These are phyloP conservation scores for Saprolegnia parasitica DNA, from an alignment of 352 stramenopile genomes.

Conservation along the genomic window DNA sequence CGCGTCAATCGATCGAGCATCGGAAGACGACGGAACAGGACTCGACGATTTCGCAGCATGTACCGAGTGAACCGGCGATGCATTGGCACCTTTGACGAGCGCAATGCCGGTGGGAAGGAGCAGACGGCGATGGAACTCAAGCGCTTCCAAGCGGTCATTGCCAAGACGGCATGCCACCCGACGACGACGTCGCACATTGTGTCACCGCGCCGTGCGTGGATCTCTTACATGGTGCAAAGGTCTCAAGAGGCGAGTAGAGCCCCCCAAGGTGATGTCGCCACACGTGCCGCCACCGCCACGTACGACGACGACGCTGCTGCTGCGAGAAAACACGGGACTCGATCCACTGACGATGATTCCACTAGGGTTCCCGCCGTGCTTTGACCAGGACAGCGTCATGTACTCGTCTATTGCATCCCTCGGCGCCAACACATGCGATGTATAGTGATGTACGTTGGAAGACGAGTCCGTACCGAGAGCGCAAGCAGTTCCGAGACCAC, in stretches of 20 bases:
- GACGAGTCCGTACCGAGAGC: constrained; percentile 16
- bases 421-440: neutral
- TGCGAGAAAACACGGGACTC: no score
- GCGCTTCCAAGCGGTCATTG: constrained; percentile 68
- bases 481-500: constrained; percentile 36
- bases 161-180: constrained; percentile 44
- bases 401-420: neutral
- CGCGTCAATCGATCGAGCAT: neutral
- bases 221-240: neutral
- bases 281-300: constrained; percentile 22
- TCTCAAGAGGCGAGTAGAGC: neutral
- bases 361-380: constrained; percentile 15
- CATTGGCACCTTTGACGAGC: constrained; percentile 52
- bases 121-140: constrained; percentile 72
- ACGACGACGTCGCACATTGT: constrained; percentile 43
- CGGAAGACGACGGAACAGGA: no score
- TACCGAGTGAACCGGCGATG: neutral
- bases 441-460: constrained; percentile 21
- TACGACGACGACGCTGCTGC: neutral
- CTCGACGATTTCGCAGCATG: neutral
- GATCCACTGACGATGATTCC: no score
- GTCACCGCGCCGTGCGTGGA: neutral
- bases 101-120: constrained; percentile 63
- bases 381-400: constrained; percentile 7
- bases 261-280: neutral